Evolutionary conservation across 2,329 filamentous ascomycete species (phyloP), one percentile per base, ranked within the genome.

Genomic region (Coniochaeta sp.): DNA sequence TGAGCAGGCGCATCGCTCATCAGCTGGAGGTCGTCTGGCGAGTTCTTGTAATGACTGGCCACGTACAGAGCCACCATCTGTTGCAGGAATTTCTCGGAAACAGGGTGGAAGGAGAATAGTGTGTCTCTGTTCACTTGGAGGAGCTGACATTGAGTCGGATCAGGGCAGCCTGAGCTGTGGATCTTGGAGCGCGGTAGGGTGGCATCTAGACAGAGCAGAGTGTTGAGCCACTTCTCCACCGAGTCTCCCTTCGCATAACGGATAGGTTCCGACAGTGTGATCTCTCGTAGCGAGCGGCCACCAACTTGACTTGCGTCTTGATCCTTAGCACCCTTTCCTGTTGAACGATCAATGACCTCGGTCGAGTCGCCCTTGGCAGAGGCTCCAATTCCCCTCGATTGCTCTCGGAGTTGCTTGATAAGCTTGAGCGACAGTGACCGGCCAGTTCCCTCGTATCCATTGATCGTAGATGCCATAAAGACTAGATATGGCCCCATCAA

Each of bases 381-480:
- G 59, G 84, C 83, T 7, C 79, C 74, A 19, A 81, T 82, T 43
- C 86, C 85, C 67, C 90, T 83, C 36, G 93, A 96, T 72, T 99
- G 93, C 69, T 99, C 93, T 61, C 95, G 88, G 26, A 99, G 84
- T 75, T 99, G 93, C 73, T 98, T 96, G 65, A 99, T 97, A 65
- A 99, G 82, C 77, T 99, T 99, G 59, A 99, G 79, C 0, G 95
- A 98, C 6, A 99, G 81, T 1, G 95, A 98, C 61, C 95, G 87
- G 44, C 95, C 95, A 7, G 95, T 99, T 60, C 95, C 95, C 77
- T 99, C 95, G 72, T 99, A 99, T 61, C 95, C 95, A 71, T 98
- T 98, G 77, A 99, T 97, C 1, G 95, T 99, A 0, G 95, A 99
- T 0, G 96, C 92, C 95, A 99, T 98, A 76, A 99, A 99, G 9